These are phyloP conservation scores for Akanthomyces dipterigenus DNA, from an alignment of 2,329 filamentous ascomycete species.

Conservation along the genomic window DNA sequence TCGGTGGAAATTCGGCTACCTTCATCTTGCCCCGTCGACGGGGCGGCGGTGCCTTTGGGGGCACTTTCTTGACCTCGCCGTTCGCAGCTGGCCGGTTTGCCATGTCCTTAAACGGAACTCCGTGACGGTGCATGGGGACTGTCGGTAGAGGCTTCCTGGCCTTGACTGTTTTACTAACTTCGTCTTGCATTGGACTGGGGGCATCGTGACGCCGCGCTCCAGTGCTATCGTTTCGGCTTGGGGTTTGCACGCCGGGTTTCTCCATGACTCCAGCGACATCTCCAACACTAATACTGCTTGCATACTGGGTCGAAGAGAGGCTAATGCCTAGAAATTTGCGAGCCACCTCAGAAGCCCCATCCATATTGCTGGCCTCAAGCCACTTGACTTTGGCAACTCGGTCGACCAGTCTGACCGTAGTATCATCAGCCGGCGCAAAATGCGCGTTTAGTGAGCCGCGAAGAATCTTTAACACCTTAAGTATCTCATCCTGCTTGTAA, in stretches of 20 bases:
- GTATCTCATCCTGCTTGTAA: constrained; percentile 85
- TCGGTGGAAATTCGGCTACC: constrained; percentile 24
- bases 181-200: constrained; percentile 17
- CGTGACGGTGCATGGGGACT: constrained; percentile 51
- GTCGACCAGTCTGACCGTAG: constrained; percentile 68
- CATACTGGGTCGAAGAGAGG: constrained; percentile 56
- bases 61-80: constrained; percentile 31
- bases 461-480: constrained; percentile 67
- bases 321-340: constrained; percentile 64
- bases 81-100: constrained; percentile 24
- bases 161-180: constrained; percentile 20
- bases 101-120: constrained; percentile 34
- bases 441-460: constrained; percentile 58
- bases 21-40: constrained; percentile 38
- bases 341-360: constrained; percentile 41
- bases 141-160: constrained; percentile 45
- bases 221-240: constrained; percentile 50
- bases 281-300: constrained; percentile 67
- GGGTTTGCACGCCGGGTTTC: constrained; percentile 75
- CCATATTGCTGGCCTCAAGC: constrained; percentile 40
- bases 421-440: constrained; percentile 75
- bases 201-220: constrained; percentile 19
- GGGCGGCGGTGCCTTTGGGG: constrained; percentile 40
- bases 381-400: constrained; percentile 69
- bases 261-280: constrained; percentile 76